Evolutionary conservation across 768 basidiomycete genomes (phyloP).

Genomic region (Lactarius sp.): DNA sequence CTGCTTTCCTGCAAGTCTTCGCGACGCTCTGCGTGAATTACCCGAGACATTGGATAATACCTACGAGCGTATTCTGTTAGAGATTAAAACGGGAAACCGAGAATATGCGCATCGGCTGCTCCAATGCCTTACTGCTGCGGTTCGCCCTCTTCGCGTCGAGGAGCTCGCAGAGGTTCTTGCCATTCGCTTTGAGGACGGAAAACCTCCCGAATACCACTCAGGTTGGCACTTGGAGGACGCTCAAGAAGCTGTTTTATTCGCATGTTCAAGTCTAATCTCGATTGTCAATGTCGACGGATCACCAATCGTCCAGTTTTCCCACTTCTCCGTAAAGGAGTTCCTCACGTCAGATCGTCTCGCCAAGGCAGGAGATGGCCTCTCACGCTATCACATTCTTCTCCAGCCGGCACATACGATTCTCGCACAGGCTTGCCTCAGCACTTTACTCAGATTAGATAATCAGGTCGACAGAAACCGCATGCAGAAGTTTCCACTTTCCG

Average conservation of each 20-base stretch:
- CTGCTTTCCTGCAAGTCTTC: neutral
- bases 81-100: neutral
- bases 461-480: neutral
- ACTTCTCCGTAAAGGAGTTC: neutral
- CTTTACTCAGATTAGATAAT: neutral
- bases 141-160: neutral
- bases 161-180: neutral
- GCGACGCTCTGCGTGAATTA: neutral
- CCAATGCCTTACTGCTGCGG: neutral
- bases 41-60: neutral
- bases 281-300: neutral
- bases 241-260: neutral
- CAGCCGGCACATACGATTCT: neutral
- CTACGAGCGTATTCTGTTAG: neutral
- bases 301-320: neutral
- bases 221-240: neutral
- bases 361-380: neutral
- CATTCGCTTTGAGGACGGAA: neutral
- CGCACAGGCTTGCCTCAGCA: neutral
- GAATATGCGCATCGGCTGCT: neutral
- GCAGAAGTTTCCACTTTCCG: neutral
- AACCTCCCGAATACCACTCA: neutral
- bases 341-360: neutral
- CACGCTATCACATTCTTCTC: neutral
- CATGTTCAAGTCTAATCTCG: neutral